A percentile compares a stretch with the other conserved stretches of the same genome.
Conservation (phyloP, 768 basidiomycete genomes). For the Collybia mongolica region DNA sequence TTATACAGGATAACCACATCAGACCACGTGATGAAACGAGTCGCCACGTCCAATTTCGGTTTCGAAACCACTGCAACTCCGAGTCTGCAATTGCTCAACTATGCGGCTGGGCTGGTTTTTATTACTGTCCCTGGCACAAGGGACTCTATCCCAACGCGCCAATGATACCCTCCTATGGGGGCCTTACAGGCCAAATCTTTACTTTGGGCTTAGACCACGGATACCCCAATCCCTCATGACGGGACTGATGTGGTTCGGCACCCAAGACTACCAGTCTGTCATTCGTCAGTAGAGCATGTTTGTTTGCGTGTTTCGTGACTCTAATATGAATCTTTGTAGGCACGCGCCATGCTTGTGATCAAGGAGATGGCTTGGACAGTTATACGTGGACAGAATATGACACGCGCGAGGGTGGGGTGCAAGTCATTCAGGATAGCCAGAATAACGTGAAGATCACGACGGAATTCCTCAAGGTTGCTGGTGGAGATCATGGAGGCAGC, state of each 20-base stretch:
- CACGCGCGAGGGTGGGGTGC: constrained; percentile 79
- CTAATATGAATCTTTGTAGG: constrained; percentile 35
- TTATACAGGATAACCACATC: no score
- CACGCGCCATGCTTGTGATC: constrained; percentile 85
- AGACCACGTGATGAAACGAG: not conserved
- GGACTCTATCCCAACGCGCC: constrained; percentile 32
- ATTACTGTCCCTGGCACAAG: constrained; percentile 42
- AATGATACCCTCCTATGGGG: constrained; percentile 78
- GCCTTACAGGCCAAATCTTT: constrained; percentile 88
- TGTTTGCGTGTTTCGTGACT: constrained; percentile 3
- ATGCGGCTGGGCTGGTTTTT: constrained; percentile 48
- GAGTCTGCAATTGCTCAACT: not conserved
- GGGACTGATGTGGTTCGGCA: constrained; percentile 93
- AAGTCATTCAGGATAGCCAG: constrained; percentile 74
- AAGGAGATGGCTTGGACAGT: constrained; percentile 73
- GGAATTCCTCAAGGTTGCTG: constrained; percentile 83
- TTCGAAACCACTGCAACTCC: no score
- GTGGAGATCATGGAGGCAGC: constrained; percentile 80
- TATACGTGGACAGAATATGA: constrained; percentile 93
- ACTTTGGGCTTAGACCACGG: constrained; percentile 87
- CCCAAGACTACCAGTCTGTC: constrained; percentile 77
- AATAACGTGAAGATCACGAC: constrained; percentile 89
- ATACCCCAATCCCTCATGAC: constrained; percentile 89
- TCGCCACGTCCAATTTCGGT: constrained; percentile 5
- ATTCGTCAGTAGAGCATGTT: constrained; percentile 46